These are phyloP conservation scores for Coccinonectria pachysandricola DNA, from an alignment of 2,329 filamentous ascomycete genomes.

Conservation along the genomic window DNA sequence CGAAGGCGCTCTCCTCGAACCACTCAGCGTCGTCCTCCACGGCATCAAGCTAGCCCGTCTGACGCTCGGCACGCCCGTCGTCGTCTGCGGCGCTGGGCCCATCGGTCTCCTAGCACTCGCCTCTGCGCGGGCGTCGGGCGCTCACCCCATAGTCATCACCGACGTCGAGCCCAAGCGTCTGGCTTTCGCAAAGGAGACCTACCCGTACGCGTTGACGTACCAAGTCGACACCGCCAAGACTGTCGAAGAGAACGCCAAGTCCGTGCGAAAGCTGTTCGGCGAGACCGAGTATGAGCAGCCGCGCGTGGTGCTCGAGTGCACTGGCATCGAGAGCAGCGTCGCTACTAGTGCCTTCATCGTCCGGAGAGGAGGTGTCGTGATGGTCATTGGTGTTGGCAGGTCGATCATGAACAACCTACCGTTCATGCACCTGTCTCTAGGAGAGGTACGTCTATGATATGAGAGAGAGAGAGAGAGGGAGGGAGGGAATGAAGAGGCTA, in stretches of 20 bases:
- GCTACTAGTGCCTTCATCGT: slow-evolving; percentile 47
- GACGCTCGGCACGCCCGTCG: slow-evolving; percentile 41
- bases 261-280: slow-evolving; percentile 45
- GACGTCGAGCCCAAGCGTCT: slow-evolving; percentile 48
- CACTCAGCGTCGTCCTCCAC: slow-evolving; percentile 52
- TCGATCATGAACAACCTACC: slow-evolving; percentile 54
- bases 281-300: slow-evolving; percentile 46
- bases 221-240: slow-evolving; percentile 36
- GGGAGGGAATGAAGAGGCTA: too few relatives aligned
- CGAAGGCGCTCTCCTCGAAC: slow-evolving; percentile 54
- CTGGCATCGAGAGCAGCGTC: slow-evolving; percentile 54
- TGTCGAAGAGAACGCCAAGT: slow-evolving; percentile 38
- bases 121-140: slow-evolving; percentile 49
- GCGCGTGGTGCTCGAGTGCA: slow-evolving; percentile 52
- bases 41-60: slow-evolving; percentile 45
- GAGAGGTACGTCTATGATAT: slow-evolving; percentile 38
- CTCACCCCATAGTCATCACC: slow-evolving; percentile 53
- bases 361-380: slow-evolving; percentile 47
- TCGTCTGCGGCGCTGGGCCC: slow-evolving; percentile 53
- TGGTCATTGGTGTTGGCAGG: slow-evolving; percentile 55
- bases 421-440: slow-evolving; percentile 55
- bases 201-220: slow-evolving; percentile 44
- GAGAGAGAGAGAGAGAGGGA: too few relatives aligned
- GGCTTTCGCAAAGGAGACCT: slow-evolving; percentile 46
- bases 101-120: slow-evolving; percentile 51